Base-by-base conservation (phyloP, 345 rosid species). In the Capsella bursapastoris region DNA sequence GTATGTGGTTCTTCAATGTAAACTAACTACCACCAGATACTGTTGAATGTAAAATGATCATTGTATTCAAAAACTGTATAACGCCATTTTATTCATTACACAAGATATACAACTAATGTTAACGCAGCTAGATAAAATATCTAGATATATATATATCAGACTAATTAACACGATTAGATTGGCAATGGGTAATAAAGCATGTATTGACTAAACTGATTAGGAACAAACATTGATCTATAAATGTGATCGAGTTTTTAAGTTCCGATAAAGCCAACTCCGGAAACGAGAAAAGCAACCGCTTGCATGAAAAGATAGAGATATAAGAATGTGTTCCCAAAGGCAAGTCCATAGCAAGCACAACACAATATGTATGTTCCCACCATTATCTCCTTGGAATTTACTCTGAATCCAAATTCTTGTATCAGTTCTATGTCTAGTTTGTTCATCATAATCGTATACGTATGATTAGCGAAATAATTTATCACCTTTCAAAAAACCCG, bases 221-320 rank as follows among this genome's bases (percentile, higher is more conserved):
- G 6, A 47, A 37, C 50, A 35, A 7, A 25, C 9, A 16, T 5
- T 29, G 64, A 45, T 16, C 28, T 41, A 14, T 7, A 4, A 29
- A 4, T 7, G 44, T 31, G 34, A 49, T 27, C 25, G 27, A 29
- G 4, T 9, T 25, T 14, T 38, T 18, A 57, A 28, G 90, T 87
- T 74, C 98, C 98, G 3, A 87, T 81, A 59, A 85, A 87, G 31
- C 97, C 96, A 41, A 85, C 61, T 9, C 97, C 97, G 2, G 87
- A 84, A 2, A 90, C 53, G 25, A 89, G 84, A 84, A 90, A 93
- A 57, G 98, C 89, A 2, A 72, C 55, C 9, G 96, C 84, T 79
- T 90, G 97, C 13, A 76, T 82, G 83, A 78, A 86, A 13, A 90
- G 86, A 78, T 71, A 92, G 9, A 89, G 47, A 85, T 82, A 89